Conservation (phyloP, 1,284 basidiomycete genomes). For the Ganoderma multipileum region DNA sequence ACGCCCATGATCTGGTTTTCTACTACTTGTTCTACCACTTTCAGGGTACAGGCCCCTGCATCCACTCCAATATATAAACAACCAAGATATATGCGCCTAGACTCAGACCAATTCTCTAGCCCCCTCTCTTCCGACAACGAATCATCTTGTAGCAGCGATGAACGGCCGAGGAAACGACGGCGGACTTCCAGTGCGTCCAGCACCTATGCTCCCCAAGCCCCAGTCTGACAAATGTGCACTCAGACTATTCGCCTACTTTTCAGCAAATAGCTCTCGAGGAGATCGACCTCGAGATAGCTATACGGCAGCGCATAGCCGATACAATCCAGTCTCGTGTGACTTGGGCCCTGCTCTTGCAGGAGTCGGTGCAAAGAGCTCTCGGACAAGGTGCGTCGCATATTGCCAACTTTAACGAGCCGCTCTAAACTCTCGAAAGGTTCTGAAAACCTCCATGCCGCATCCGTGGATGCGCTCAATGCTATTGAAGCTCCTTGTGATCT, state of each 20-base stretch:
- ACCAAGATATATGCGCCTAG: conserved; percentile 1
- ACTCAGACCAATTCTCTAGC: neutral
- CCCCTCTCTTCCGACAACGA: neutral
- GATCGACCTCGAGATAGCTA: conserved; percentile 67
- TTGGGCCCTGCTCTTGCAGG: conserved; percentile 67
- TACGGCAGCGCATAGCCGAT: conserved; percentile 60
- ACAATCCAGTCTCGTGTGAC: conserved; percentile 67
- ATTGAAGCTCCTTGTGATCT: conserved; percentile 60
- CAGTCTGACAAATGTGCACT: neutral
- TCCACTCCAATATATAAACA: neutral
- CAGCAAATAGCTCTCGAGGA: conserved; percentile 51
- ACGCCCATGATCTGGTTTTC: neutral
- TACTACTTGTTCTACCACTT: neutral
- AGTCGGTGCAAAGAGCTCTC: conserved; percentile 48
- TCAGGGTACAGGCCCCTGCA: neutral
- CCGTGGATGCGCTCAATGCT: conserved; percentile 60
- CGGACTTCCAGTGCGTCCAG: neutral
- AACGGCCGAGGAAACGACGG: conserved; percentile 11
- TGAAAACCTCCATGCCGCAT: conserved; percentile 53
- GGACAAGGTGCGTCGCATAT: conserved; percentile 2
- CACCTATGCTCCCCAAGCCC: neutral
- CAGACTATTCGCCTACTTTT: conserved; percentile 21
- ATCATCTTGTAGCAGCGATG: neutral
- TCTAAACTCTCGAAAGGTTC: conserved; percentile 5
- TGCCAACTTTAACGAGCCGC: too few relatives aligned